Evolutionary conservation across 2,329 filamentous ascomycete genomes (phyloP).

Genomic region (Pochonia chlamydosporia): DNA sequence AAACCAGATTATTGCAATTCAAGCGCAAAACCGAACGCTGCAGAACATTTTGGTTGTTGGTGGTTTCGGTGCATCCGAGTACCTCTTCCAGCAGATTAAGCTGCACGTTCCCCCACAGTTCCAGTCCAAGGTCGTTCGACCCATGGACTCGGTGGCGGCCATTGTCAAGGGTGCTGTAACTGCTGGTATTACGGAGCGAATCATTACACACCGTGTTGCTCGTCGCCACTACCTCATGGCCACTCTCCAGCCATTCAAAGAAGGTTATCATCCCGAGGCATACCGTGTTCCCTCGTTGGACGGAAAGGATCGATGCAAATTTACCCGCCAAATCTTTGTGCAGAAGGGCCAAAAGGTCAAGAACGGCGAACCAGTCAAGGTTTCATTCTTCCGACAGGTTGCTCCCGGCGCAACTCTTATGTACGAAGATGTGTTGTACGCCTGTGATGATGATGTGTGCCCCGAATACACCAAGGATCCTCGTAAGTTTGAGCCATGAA

Average conservation of each 20-base stretch:
- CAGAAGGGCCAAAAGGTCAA: constrained; percentile 98
- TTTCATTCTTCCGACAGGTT: constrained; percentile 96
- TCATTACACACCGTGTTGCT: constrained; percentile 94
- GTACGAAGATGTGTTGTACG: constrained; percentile 98
- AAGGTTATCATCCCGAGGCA: constrained; percentile 95
- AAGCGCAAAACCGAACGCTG: constrained; percentile 87
- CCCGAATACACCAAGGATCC: constrained; percentile 99
- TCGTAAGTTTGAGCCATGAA: constrained; percentile 58
- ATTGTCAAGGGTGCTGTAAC: constrained; percentile 99
- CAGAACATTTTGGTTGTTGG: constrained; percentile 97
- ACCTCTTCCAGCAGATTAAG: constrained; percentile 99
- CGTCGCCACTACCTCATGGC: constrained; percentile 99
- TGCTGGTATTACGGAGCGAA: constrained; percentile 92
- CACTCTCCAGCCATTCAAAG: constrained; percentile 96
- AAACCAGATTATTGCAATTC: constrained; percentile 98
- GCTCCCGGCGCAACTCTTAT: constrained; percentile 95
- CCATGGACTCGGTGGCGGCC: constrained; percentile 97
- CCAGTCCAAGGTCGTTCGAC: constrained; percentile 94
- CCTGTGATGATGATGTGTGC: constrained; percentile 95
- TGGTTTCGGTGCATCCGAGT: constrained; percentile 97
- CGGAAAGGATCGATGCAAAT: constrained; percentile 97
- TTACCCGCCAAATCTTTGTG: constrained; percentile 96
- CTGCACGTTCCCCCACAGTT: constrained; percentile 97
- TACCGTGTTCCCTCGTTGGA: constrained; percentile 96
- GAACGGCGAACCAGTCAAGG: constrained; percentile 98